Base-by-base conservation (phyloP, 2,329 filamentous ascomycete species). In the Xylaria sp. region DNA sequence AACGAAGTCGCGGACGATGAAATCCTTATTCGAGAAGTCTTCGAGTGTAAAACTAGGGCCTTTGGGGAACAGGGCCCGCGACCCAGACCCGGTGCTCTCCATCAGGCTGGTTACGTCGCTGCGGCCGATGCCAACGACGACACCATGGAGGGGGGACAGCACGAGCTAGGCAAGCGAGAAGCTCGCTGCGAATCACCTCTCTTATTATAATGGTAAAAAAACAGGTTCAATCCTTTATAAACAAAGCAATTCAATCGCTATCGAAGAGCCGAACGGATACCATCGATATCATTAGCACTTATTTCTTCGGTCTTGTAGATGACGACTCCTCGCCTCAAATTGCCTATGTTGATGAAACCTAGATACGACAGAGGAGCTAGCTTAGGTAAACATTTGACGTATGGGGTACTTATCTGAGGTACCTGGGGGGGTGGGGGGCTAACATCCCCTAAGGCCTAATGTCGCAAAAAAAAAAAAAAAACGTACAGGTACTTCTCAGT, bases 1-100 rank as follows among this genome's bases (percentile, higher is more conserved):
- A 75, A 99, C 91, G 79, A 99, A 99, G 82, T 99, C 96, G 77
- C 97, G 94, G 73, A 98, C 95, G 71, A 98, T 98, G 78, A 98
- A 99, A 82, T 98, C 96, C 76, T 92, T 92, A 79, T 86, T 92
- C 65, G 93, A 93, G 81, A 94, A 93, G 82, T 94, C 94, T 53
- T 97, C 93, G 69, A 98, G 86, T 9, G 90, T 93, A 83, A 98
- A 98, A 79, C 87, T 91, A 69, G 93, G 93, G 47, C 91, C 92
- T 79, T 89, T 89, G 65, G 92, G 91, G 78, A 93, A 95, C 77
- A 94, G 86, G 73, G 89, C 85, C 81, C 90, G 87, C 74, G 88
- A 85, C 68, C 84, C 85, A 69, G 82, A 82, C 67, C 77, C 78
- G 68, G 74, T 75, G 74, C 81, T 79, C 77, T 84, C 82, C 81